Evolutionary conservation across 164 flowering plant genomes (phyloP).

Genomic region (Buxus sempervirens): DNA sequence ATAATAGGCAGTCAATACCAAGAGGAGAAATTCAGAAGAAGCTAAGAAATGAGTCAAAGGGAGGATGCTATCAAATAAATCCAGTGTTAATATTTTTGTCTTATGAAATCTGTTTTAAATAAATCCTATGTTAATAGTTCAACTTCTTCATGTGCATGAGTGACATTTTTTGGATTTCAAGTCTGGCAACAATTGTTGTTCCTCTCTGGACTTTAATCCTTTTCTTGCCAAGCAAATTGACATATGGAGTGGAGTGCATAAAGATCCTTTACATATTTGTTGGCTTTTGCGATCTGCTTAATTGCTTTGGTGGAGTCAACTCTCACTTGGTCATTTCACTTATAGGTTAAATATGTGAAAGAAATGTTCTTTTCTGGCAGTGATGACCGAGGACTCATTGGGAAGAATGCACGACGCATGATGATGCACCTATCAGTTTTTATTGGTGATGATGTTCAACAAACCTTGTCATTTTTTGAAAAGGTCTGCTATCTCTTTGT

Average conservation of each 20-base stretch:
- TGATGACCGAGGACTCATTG: conserved; percentile 33
- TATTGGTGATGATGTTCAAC: conserved; percentile 75
- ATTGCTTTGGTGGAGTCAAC: not conserved
- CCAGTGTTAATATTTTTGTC: too few species aligned
- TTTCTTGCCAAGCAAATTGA: not conserved
- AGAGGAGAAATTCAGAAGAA: too few species aligned
- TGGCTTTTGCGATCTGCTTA: not conserved
- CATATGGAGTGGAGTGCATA: not conserved
- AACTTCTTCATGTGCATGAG: too few species aligned
- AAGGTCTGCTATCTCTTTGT: conserved; percentile 48
- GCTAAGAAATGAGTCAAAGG: too few species aligned
- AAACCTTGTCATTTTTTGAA: conserved; percentile 78
- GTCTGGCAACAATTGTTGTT: not conserved
- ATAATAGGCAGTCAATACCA: too few species aligned
- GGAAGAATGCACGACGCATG: conserved; percentile 73
- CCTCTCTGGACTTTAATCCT: not conserved
- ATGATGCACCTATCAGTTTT: conserved; percentile 67
- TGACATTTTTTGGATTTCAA: too few species aligned
- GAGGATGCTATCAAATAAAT: too few species aligned
- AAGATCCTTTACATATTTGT: not conserved
- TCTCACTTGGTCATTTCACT: conserved; percentile 8
- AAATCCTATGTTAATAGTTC: not conserved
- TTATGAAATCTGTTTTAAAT: too few species aligned
- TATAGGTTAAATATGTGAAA: conserved; percentile 81
- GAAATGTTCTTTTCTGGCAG: conserved; percentile 64